Evolutionary conservation across 352 stramenopile species (phyloP).

Genomic region (Phytophthora brassicae): DNA sequence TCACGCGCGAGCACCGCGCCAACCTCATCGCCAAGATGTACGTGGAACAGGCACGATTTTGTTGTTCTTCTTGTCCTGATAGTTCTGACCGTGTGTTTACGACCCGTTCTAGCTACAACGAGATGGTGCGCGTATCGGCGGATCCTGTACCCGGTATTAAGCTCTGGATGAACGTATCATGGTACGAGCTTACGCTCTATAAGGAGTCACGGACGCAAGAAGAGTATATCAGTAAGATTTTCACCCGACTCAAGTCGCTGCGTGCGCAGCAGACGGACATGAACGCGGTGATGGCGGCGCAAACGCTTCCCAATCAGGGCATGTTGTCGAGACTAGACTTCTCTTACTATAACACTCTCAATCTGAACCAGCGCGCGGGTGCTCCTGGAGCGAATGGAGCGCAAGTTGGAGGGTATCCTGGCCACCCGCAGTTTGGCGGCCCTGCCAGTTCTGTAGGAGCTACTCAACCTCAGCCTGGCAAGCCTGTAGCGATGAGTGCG

Average conservation of each 20-base stretch:
- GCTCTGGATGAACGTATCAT: conserved; percentile 87
- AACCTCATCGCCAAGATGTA: conserved; percentile 89
- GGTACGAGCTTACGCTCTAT: conserved; percentile 84
- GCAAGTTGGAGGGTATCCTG: conserved; percentile 41
- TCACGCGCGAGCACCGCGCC: conserved; percentile 77
- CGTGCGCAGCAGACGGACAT: conserved; percentile 74
- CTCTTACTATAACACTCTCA: conserved; percentile 74
- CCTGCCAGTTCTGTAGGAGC: conserved; percentile 5
- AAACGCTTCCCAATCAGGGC: conserved; percentile 64
- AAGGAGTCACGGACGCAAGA: conserved; percentile 84
- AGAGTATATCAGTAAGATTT: conserved; percentile 89
- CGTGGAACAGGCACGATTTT: too few relatives aligned
- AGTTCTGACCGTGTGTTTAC: conserved; percentile 10
- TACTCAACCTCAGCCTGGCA: conserved; percentile 23
- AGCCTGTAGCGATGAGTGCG: conserved; percentile 15
- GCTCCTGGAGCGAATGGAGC: conserved; percentile 23
- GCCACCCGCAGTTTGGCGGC: conserved; percentile 40
- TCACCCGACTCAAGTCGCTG: conserved; percentile 78
- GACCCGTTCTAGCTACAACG: conserved; percentile 61
- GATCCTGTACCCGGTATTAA: conserved; percentile 79
- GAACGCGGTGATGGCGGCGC: conserved; percentile 64
- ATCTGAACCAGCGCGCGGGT: conserved; percentile 41
- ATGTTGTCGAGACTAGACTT: conserved; percentile 78
- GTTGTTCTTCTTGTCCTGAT: background rate
- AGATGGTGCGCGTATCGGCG: conserved; percentile 82